phyloP scores from a whole-genome alignment of 345 rosid genomes.

The Cardamine chenopodiifolia region DNA sequence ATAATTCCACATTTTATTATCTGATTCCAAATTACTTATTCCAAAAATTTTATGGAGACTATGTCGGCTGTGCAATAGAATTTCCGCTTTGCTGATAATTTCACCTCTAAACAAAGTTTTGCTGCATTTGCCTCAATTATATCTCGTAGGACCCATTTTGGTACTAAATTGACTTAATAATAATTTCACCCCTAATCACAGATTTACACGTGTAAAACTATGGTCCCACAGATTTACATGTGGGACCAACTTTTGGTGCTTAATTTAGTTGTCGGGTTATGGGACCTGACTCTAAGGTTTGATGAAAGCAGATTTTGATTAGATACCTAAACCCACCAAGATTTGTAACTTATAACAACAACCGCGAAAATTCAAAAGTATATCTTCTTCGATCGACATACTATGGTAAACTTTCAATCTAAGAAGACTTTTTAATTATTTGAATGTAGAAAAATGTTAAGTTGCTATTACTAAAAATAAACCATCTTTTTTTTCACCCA shows the following conservation, averaged over 20 bases:
- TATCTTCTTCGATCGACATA: neutral
- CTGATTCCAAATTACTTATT: neutral
- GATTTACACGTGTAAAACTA: too few species aligned
- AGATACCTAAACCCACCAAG: slow-evolving; percentile 24
- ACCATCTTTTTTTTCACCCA: too few species aligned
- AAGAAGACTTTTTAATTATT: neutral
- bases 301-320: slow-evolving; percentile 21
- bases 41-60: neutral
- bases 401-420: neutral
- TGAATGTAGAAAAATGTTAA: neutral
- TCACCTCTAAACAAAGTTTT: neutral
- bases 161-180: slow-evolving; percentile 1
- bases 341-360: neutral
- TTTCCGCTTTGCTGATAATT: neutral
- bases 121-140: neutral
- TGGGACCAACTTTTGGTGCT: slow-evolving; percentile 1
- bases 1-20: neutral
- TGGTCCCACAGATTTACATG: too few species aligned
- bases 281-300: slow-evolving; percentile 8
- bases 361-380: neutral
- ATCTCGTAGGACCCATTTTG: neutral
- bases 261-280: neutral
- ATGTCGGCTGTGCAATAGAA: neutral
- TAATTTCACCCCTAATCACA: neutral
- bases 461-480: neutral